These are phyloP conservation scores for Albifimbria verrucaria DNA, from an alignment of 2,329 filamentous ascomycete species.

Conservation along the genomic window DNA sequence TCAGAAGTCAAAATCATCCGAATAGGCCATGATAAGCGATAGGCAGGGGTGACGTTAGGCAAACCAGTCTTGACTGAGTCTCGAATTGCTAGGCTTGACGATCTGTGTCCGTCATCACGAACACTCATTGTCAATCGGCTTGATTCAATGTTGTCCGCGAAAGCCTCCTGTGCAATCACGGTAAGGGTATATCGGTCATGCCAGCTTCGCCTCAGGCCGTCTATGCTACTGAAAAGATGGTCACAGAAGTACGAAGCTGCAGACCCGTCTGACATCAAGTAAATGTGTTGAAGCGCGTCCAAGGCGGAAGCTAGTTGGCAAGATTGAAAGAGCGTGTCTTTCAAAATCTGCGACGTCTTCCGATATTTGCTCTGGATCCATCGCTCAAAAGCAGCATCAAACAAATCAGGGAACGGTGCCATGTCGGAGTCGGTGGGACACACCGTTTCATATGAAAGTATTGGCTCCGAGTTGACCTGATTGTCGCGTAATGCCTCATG, in stretches of 20 bases:
- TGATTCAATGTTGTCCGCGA: constrained; percentile 54
- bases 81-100: constrained; percentile 43
- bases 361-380: constrained; percentile 77
- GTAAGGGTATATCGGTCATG: constrained; percentile 79
- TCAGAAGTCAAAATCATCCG: constrained; percentile 70
- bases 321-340: constrained; percentile 61
- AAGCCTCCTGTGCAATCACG: constrained; percentile 71
- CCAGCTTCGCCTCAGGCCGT: constrained; percentile 61
- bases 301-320: constrained; percentile 67
- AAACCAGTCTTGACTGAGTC: constrained; percentile 57
- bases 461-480: constrained; percentile 34
- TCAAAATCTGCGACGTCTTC: constrained; percentile 64
- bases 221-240: constrained; percentile 72
- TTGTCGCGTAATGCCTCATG: constrained; percentile 33
- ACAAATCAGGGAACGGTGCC: constrained; percentile 71
- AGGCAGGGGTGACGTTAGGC: constrained; percentile 61
- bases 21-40: constrained; percentile 64
- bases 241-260: constrained; percentile 63
- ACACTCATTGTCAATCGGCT: constrained; percentile 61
- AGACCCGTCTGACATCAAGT: constrained; percentile 72
- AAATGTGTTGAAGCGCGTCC: constrained; percentile 66
- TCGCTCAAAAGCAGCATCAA: constrained; percentile 66
- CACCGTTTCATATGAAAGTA: constrained; percentile 55
- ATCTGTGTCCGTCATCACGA: constrained; percentile 33
- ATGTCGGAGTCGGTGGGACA: constrained; percentile 46